Base-by-base conservation (phyloP, 495 filamentous ascomycete species). In the Aspergillus sparsus region DNA sequence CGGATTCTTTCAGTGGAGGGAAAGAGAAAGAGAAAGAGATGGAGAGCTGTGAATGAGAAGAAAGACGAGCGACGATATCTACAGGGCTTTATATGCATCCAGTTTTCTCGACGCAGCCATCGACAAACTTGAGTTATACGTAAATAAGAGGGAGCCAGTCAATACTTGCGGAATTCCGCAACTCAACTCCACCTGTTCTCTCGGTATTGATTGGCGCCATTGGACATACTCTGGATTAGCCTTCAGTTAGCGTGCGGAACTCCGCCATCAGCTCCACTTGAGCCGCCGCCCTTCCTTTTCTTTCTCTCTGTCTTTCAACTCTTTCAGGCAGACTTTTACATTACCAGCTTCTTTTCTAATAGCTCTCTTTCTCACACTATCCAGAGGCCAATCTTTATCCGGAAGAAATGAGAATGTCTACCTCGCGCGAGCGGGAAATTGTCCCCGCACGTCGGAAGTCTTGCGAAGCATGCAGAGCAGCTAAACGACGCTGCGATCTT, bases 401-500 rank as follows among this genome's bases (percentile, higher is more conserved):
- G 21, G 6, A 31, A 46, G 16, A 2, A n/a, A 55, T 52, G 27
- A 49, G 12, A 36, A 49, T 56, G 39, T 41, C 18, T 27, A 55
- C 54, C 27, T 39, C 57, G 9, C 39, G 44, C 27, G 62, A 65
- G 34, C 36, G 50, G 35, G 69, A 50, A n/a, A 61, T 34, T 33
- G 42, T 77, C 34, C 74, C 77, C 16, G 74, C 79, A 6, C 71
- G 82, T 42, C 77, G 77, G 34, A 83, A 82, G 59, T 80, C 73
- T 69, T 83, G 82, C 59, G 70, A 74, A 31, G 72, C 74, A n/a
- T 85, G 82, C 67, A 80, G 79, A 64, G 75, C 72, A 53, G 76
- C 77, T 8, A 85, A 83, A 61, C 69, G 82, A 12, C 77, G 79
- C 13, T 85, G 82, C 61, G 80, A 82, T 49, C 69, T 80, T 3